These are phyloP conservation scores for Bretschneidera sinensis DNA, from an alignment of 345 rosid genomes.

Conservation along the genomic window DNA sequence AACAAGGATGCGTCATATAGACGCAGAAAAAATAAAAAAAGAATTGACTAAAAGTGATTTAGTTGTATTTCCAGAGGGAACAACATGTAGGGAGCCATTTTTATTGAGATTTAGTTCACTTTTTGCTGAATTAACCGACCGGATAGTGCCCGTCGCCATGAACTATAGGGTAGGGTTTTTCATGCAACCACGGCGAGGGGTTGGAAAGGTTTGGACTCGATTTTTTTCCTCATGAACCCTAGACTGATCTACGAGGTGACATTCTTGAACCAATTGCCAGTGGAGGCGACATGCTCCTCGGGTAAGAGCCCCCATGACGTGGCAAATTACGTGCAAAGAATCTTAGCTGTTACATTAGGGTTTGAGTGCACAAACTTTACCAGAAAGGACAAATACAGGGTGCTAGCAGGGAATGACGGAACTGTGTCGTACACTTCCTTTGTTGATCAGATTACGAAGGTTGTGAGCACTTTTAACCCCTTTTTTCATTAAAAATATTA, in stretches of 20 bases:
- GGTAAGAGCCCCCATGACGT: constrained; percentile 93
- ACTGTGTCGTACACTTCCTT: constrained; percentile 54
- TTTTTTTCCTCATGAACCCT: constrained; percentile 95
- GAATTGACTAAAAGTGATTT: constrained; percentile 59
- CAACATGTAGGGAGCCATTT: constrained; percentile 92
- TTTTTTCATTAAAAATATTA: constrained; percentile 27
- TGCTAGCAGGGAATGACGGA: constrained; percentile 85
- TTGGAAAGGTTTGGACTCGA: constrained; percentile 83
- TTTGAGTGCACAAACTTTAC: constrained; percentile 94
- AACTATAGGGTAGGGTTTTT: constrained; percentile 86
- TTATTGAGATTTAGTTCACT: constrained; percentile 76
- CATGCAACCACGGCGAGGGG: constrained; percentile 95
- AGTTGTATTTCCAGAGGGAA: constrained; percentile 88
- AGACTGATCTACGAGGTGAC: constrained; percentile 87
- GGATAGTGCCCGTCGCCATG: constrained; percentile 91
- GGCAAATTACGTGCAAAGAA: constrained; percentile 84
- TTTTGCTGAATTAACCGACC: constrained; percentile 79
- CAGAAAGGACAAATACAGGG: constrained; percentile 78
- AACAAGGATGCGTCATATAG: constrained; percentile 64
- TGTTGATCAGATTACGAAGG: constrained; percentile 47
- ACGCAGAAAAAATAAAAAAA: constrained; percentile 56
- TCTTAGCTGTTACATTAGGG: constrained; percentile 75
- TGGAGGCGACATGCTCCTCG: constrained; percentile 78
- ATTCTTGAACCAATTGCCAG: constrained; percentile 75
- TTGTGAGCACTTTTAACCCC: constrained; percentile 56